Evolutionary conservation across 1,284 basidiomycete genomes (phyloP).

Genomic region (Moesziomyces sp.): DNA sequence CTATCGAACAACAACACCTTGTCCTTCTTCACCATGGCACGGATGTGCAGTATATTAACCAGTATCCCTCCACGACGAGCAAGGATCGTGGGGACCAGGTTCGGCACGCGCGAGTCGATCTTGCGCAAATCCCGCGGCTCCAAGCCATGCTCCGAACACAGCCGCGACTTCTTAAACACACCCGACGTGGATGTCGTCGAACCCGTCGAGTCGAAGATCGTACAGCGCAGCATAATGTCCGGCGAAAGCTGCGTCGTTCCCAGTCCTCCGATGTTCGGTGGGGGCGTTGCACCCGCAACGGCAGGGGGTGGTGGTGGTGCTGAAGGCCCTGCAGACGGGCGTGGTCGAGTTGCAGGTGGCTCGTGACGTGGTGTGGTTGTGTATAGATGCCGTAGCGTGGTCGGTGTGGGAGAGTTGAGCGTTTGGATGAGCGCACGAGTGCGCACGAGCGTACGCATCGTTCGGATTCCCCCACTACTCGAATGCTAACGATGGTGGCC

Average conservation of each 20-base stretch:
- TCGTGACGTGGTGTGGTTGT: too few species aligned
- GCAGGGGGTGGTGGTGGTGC: too few species aligned
- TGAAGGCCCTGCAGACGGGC: too few species aligned
- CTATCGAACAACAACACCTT: conserved; percentile 88
- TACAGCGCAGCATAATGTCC: conserved; percentile 59
- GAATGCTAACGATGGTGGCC: too few species aligned
- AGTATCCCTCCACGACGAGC: conserved; percentile 83
- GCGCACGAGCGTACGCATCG: too few species aligned
- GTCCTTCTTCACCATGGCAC: conserved; percentile 92
- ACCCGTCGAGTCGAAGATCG: conserved; percentile 58
- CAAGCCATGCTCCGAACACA: conserved; percentile 86
- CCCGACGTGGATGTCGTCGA: conserved; percentile 86
- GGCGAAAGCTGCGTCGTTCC: conserved; percentile 54
- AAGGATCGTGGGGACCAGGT: conserved; percentile 90
- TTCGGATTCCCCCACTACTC: too few species aligned
- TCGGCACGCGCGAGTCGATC: conserved; percentile 92
- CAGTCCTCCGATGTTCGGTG: conserved; percentile 15
- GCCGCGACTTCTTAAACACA: conserved; percentile 86
- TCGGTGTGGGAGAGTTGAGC: too few species aligned
- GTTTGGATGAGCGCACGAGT: too few species aligned
- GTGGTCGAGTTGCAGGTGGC: too few species aligned
- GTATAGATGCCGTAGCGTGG: too few species aligned
- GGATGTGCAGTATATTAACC: conserved; percentile 90
- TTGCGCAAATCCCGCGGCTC: conserved; percentile 95
- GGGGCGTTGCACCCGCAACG: not conserved